Evolutionary conservation across 768 basidiomycete genomes (phyloP), one percentile per base, ranked within the genome.

Genomic region (Boletus rex-veris): DNA sequence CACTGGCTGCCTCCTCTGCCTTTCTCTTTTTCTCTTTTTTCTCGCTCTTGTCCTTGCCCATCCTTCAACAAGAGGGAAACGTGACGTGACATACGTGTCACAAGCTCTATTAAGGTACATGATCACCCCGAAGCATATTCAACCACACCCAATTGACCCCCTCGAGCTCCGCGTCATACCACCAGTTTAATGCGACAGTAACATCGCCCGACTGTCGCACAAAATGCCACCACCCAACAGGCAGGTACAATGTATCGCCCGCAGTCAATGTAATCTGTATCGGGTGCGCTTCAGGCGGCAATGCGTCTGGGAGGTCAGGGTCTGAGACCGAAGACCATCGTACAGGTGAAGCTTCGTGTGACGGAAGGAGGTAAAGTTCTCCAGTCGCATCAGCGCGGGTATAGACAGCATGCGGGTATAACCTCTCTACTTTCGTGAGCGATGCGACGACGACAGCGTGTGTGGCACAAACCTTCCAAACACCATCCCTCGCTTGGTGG

Each of bases 161-260:
- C 51, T 77, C 72, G 67, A 85, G 79, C 65, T 91, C 87, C 58
- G 86, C 78, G 62, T 94, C 91, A 66, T 90, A 92, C 91, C 91
- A 94, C 85, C 88, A 92, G 63, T 94, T 94, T 19, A 90, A 61
- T 2, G 90, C 89, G 54, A 92, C 81, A 1, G 81, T 84, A 21
- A 76, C 73, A 54, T 77, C 74, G 4, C 77, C 79, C 4, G 79
- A 74, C 65, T 97, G 94, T 38, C 82, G 77, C 35, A 96, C 92
- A 63, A 90, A 81, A 66, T 96, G 94, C 87, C 88, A 96, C 95
- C 95, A 97, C 0, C 91, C 86, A 5, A 87, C 81, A n/a, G 95
- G 95, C 18, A 97, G 81, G 70, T 92, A 96, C 18, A 97, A 71
- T 1, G 87, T 84, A 59, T 95, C 88, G 4, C 94, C 93, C 7